Evolutionary conservation across 176 grass and related monocot species (phyloP).

Genomic region (Aegilops umbellulata): DNA sequence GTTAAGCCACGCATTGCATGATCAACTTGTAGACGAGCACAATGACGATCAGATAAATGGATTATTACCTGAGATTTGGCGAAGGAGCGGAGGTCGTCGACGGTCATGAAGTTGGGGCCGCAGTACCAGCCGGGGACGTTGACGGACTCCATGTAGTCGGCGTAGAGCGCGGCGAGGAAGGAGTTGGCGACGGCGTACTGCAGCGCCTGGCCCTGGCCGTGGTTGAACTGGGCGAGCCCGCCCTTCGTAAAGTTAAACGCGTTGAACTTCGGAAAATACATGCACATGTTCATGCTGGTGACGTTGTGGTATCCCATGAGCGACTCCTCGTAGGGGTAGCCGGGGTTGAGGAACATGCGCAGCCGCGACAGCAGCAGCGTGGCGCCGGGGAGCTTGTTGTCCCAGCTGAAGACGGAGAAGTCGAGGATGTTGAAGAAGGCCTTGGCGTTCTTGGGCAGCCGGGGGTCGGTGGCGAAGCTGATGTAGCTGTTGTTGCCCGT

Average conservation of each 20-base stretch:
- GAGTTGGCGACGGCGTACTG: slow-evolving; percentile 74
- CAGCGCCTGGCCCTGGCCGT: slow-evolving; percentile 61
- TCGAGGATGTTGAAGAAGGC: slow-evolving; percentile 60
- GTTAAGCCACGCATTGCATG: no score
- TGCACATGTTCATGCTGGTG: slow-evolving; percentile 80
- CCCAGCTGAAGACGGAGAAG: slow-evolving; percentile 90
- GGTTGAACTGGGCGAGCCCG: slow-evolving; percentile 71
- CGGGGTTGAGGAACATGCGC: slow-evolving; percentile 89
- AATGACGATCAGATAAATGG: no score
- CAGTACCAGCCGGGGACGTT: slow-evolving; percentile 87
- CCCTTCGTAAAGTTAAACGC: slow-evolving; percentile 80
- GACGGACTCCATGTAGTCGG: slow-evolving; percentile 81
- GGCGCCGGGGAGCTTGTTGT: slow-evolving; percentile 95
- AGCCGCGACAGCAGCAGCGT: slow-evolving; percentile 71
- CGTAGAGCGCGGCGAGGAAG: slow-evolving; percentile 81
- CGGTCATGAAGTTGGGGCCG: slow-evolving; percentile 75
- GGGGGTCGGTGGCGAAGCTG: slow-evolving; percentile 74
- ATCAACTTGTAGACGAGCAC: no score
- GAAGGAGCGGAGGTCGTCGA: slow-evolving; percentile 52
- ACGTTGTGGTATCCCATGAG: slow-evolving; percentile 71
- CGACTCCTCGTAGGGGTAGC: slow-evolving; percentile 90
- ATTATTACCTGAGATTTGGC: slow-evolving; percentile 65
- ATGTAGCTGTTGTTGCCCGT: slow-evolving; percentile 81
- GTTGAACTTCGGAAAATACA: slow-evolving; percentile 54
- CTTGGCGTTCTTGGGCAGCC: slow-evolving; percentile 72